phyloP scores from a whole-genome alignment of 2,329 filamentous ascomycete species.

The Dothiorella sarmentorum region DNA sequence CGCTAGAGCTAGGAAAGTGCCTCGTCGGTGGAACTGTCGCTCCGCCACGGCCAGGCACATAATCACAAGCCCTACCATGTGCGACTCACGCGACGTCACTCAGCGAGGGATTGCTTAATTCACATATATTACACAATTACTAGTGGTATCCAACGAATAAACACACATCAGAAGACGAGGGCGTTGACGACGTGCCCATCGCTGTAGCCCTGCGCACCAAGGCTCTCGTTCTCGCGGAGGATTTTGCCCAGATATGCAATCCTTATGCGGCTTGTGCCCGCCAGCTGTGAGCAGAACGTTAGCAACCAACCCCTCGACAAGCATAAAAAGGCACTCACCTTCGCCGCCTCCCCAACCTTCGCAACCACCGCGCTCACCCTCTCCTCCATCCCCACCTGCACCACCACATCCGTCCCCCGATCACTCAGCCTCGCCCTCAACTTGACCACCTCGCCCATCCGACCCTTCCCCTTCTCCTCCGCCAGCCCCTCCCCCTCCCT shows the following conservation, averaged over 20 bases:
- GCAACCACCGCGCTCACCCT: conserved; percentile 61
- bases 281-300: conserved; percentile 50
- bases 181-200: conserved; percentile 74
- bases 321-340: conserved; percentile 44
- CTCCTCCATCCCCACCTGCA: conserved; percentile 43
- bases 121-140: neutral
- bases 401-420: conserved; percentile 35
- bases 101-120: neutral
- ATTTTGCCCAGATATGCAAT: conserved; percentile 80
- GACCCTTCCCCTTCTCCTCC: conserved; percentile 34
- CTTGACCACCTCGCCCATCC: conserved; percentile 29
- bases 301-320: neutral
- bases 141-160: conserved; percentile 11
- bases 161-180: conserved; percentile 52
- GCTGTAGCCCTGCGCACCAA: conserved; percentile 72
- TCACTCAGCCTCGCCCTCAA: conserved; percentile 39
- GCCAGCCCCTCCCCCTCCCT: conserved; percentile 21
- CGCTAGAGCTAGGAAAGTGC: neutral
- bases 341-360: conserved; percentile 61
- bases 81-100: neutral
- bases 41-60: neutral
- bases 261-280: conserved; percentile 57
- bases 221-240: conserved; percentile 63
- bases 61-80: neutral
- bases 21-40: neutral